Base-by-base conservation (phyloP, 2,329 filamentous ascomycete genomes). In the Clonostachys solani region DNA sequence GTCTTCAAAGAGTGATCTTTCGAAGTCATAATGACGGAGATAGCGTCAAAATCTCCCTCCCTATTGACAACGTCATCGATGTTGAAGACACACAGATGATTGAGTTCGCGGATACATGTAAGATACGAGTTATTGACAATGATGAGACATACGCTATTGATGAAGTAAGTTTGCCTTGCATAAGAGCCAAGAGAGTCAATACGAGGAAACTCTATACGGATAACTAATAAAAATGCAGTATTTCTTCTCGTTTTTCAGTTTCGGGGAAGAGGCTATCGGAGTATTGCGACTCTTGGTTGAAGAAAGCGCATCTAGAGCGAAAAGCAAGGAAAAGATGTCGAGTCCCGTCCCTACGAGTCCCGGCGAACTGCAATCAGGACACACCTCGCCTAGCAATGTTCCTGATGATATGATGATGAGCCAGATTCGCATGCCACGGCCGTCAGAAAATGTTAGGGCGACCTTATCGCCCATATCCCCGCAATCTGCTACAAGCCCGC, bases 61-160 rank as follows among this genome's bases (percentile, higher is more conserved):
- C 92, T 1, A 87, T 96, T 45, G 80, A 85, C 49, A 96, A 95
- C 54, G 80, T 97, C 17, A 84, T 97, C 49, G 92, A 97, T 56
- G 84, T 97, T 42, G 94, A 97, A 63, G 89, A 96, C 54, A 94
- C 86, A 43, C 86, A 89, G 48, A 90, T 96, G 69, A 79, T 95
- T 47, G 89, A 95, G 53, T 91, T 95, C 64, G 90, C 91, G 18
- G 89, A 96, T 52, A 97, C 94, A 0, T 87, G 95, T 71, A 96
- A 95, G 67, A 84, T 99, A 51, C 83, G 90, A 36, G 90, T 96
- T 40, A 84, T 97, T 48, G 92, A 96, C 60, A 95, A 91, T 53
- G 89, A 94, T 53, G 92, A 96, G 65, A 95, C 90, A 0, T 97
- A 88, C 67, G 92, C 92, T 4, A 89, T 97, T 53, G 94, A 99